Percentiles rank a stretch among this genome's conserved stretches.
These are phyloP conservation scores for Rhexocercosporidium sp. DNA, from an alignment of 2,329 filamentous ascomycete species.

Conservation along the genomic window DNA sequence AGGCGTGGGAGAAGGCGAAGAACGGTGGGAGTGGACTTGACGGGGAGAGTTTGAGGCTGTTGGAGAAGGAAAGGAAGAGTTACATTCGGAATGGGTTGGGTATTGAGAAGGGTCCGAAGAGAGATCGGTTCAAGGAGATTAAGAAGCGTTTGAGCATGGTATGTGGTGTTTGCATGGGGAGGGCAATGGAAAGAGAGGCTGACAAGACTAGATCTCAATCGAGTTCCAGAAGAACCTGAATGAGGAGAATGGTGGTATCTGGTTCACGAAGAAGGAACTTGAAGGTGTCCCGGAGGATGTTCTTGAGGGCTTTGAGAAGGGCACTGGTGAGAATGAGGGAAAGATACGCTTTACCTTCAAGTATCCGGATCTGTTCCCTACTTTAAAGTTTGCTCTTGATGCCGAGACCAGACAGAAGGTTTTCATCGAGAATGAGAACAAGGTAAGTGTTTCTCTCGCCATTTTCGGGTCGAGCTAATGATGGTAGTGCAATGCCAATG, in stretches of 20 bases:
- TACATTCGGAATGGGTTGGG: slow-evolving; percentile 79
- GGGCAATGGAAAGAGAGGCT: neutral
- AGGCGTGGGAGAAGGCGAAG: slow-evolving; percentile 59
- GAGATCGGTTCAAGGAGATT: slow-evolving; percentile 85
- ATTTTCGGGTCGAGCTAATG: slow-evolving; percentile 5
- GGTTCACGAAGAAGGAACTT: slow-evolving; percentile 76
- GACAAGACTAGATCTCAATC: slow-evolving; percentile 70
- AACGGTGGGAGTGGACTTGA: slow-evolving; percentile 52
- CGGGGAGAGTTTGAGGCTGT: slow-evolving; percentile 70
- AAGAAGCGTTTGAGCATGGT: slow-evolving; percentile 67
- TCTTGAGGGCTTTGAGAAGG: slow-evolving; percentile 70
- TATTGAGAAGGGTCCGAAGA: slow-evolving; percentile 69
- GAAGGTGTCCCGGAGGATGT: slow-evolving; percentile 78
- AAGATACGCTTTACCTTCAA: slow-evolving; percentile 81
- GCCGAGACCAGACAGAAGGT: slow-evolving; percentile 71
- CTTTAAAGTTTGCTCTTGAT: slow-evolving; percentile 77
- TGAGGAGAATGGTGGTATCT: slow-evolving; percentile 81
- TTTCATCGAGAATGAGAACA: slow-evolving; percentile 80
- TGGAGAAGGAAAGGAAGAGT: slow-evolving; percentile 78
- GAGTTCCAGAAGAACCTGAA: slow-evolving; percentile 81
- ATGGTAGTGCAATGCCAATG: slow-evolving; percentile 67
- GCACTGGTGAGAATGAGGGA: slow-evolving; percentile 72
- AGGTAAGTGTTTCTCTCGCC: slow-evolving; percentile 50
- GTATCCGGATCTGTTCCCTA: slow-evolving; percentile 80
- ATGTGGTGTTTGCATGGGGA: neutral